Evolutionary conservation across 371 early-diverging fungal genomes (phyloP), one percentile per base, ranked within the genome.

Genomic region (Mortierella sp.): DNA sequence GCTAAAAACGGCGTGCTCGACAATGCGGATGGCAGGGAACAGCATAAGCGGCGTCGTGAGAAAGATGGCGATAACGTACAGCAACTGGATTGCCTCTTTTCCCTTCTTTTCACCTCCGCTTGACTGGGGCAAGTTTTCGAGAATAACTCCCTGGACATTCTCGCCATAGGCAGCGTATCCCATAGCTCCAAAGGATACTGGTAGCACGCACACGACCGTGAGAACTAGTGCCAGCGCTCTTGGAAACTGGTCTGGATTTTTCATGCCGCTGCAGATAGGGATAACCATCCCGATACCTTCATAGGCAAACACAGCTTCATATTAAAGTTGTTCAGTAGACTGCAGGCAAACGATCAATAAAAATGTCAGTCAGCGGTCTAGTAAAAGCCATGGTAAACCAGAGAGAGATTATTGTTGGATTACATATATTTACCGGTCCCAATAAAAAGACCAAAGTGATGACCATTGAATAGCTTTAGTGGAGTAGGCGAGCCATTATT

Each of bases 211-310:
- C 22, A 96, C 93, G 12, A 91, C 68, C 14, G 87, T 64, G 79
- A 97, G 92, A 61, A 94, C 92, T 49, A 87, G 72, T 1, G 93
- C 90, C 57, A 97, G 83, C 11, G 96, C 94, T 35, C 78, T 71
- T 10, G 91, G 89, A 72, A 97, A 97, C 61, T 92, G 86, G 63
- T 92, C 91, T 14, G 96, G 96, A 14, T 93, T 84, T 62, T 92
- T 92, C 95, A 97, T 95, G 35, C 93, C 89, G 72, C 96, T 92
- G 39, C 94, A 93, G 72, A 97, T 95, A 28, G 97, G 97, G 71
- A 97, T 96, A 22, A 97, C 90, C 66, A 95, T 86, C 30, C 95
- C 97, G 88, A 84, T 94, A 55, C 97, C 97, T 85, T 97, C 97
- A 83, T 94, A 97, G 5, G 96, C 93, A 84, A 95, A 97, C 40